Evolutionary conservation across 1,284 basidiomycete species (phyloP).

Genomic region (Irpex sp.): DNA sequence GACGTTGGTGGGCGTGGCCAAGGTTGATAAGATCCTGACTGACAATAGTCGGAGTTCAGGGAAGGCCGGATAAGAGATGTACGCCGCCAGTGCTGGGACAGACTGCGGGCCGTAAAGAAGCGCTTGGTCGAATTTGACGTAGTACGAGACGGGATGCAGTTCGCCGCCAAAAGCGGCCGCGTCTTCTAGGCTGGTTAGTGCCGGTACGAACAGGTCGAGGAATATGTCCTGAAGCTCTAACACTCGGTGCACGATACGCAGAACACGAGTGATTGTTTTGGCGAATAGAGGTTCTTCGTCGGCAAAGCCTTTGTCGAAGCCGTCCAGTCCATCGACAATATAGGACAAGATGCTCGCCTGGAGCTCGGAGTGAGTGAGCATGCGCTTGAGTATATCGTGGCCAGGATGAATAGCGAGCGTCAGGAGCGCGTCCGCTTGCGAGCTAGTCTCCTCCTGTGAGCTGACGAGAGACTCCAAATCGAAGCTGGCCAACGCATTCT

Average conservation of each 20-base stretch:
- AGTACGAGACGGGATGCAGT: constrained; percentile 62
- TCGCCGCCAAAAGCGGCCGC: constrained; percentile 45
- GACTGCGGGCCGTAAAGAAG: constrained; percentile 74
- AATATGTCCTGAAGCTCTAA: constrained; percentile 88
- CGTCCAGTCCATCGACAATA: constrained; percentile 73
- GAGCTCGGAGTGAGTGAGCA: constrained; percentile 73
- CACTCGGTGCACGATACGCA: constrained; percentile 82
- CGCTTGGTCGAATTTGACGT: constrained; percentile 77
- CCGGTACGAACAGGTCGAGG: constrained; percentile 83
- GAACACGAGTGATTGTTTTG: constrained; percentile 73
- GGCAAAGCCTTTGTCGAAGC: constrained; percentile 68
- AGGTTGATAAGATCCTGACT: constrained; percentile 73
- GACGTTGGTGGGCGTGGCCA: constrained; percentile 59
- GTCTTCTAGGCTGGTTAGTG: constrained; percentile 66
- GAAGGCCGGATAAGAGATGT: constrained; percentile 74
- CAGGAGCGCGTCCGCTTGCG: constrained; percentile 49
- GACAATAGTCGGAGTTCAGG: constrained; percentile 77
- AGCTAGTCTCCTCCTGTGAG: constrained; percentile 43
- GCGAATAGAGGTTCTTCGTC: constrained; percentile 70
- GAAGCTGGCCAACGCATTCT: constrained; percentile 79
- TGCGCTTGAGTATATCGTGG: constrained; percentile 79
- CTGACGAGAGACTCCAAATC: constrained; percentile 68
- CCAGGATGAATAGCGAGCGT: constrained; percentile 79
- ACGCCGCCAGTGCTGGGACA: constrained; percentile 82
- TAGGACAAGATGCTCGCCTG: constrained; percentile 75